Evolutionary conservation across 108 stramenopile genomes (phyloP).

Genomic region (Nitzschia sp.): DNA sequence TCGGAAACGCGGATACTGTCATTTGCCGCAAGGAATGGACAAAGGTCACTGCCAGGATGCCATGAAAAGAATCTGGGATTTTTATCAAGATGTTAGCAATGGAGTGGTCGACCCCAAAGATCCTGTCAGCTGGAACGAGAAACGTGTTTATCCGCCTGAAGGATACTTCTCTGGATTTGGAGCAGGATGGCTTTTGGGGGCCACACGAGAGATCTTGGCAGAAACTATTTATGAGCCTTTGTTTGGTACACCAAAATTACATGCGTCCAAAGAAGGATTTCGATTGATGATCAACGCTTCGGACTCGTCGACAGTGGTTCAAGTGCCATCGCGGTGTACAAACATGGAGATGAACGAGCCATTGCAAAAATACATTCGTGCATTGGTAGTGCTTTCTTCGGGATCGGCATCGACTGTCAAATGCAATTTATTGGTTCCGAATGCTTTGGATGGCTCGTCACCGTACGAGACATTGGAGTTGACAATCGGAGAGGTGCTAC

Average conservation of each 20-base stretch:
- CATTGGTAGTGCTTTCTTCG: neutral
- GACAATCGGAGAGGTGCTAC: slow-evolving; percentile 57
- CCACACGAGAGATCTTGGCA: slow-evolving; percentile 56
- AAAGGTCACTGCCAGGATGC: slow-evolving; percentile 43
- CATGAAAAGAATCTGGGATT: slow-evolving; percentile 49
- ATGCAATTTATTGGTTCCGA: neutral
- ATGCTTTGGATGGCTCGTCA: neutral
- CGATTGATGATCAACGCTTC: neutral
- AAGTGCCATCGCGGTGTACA: neutral
- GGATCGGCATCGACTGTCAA: neutral
- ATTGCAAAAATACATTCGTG: neutral
- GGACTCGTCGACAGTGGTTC: neutral
- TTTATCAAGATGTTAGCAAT: slow-evolving; percentile 56
- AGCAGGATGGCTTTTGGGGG: slow-evolving; percentile 61
- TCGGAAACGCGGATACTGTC: neutral
- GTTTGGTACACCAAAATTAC: slow-evolving; percentile 50
- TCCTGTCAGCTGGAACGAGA: slow-evolving; percentile 45
- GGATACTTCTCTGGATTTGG: slow-evolving; percentile 30
- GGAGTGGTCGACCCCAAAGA: slow-evolving; percentile 34
- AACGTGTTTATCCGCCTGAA: slow-evolving; percentile 47
- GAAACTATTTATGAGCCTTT: slow-evolving; percentile 63
- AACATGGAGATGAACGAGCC: no score
- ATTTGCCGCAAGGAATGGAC: slow-evolving; percentile 19
- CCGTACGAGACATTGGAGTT: neutral
- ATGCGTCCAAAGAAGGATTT: slow-evolving; percentile 74